phyloP scores from a whole-genome alignment of 768 basidiomycete genomes.

The Hericium erinaceus region DNA sequence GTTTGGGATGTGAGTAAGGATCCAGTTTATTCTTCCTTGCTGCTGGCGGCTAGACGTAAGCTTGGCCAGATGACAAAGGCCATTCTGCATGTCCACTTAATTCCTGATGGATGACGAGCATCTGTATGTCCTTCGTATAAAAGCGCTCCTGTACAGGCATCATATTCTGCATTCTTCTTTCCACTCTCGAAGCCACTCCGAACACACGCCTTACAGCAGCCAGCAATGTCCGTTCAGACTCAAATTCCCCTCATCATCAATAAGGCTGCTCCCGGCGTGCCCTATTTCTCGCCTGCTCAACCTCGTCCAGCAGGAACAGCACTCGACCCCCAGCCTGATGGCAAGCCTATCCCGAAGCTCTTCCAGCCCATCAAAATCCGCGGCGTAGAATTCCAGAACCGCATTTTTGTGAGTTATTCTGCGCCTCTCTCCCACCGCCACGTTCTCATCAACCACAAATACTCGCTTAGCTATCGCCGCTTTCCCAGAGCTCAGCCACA shows the following conservation, averaged over 20 bases:
- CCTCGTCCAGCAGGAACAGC: slow-evolving; percentile 36
- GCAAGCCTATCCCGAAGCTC: slow-evolving; percentile 24
- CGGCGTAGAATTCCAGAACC: slow-evolving; percentile 22
- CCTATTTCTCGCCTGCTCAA: slow-evolving; percentile 41
- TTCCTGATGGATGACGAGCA: too few relatives aligned
- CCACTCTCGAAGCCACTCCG: too few relatives aligned
- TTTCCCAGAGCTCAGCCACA: neutral
- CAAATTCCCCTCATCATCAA: slow-evolving; percentile 18
- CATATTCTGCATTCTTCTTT: too few relatives aligned
- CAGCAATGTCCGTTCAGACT: too few relatives aligned
- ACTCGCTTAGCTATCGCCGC: slow-evolving; percentile 3
- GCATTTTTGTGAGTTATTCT: slow-evolving; percentile 14
- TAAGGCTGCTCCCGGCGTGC: slow-evolving; percentile 29
- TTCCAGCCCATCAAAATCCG: slow-evolving; percentile 34
- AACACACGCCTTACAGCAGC: too few relatives aligned
- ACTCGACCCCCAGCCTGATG: slow-evolving; percentile 30
- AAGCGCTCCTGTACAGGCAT: too few relatives aligned
- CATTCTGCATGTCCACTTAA: too few relatives aligned
- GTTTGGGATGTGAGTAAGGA: too few relatives aligned
- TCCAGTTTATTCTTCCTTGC: too few relatives aligned
- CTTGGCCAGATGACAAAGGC: too few relatives aligned
- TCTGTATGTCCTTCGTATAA: too few relatives aligned
- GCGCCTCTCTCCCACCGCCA: neutral
- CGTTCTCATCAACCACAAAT: neutral
- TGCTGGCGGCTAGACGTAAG: too few relatives aligned